Evolutionary conservation across 148 eudicot genomes (phyloP), one percentile per base, ranked within the genome.

Genomic region (Rhododendron vialii): DNA sequence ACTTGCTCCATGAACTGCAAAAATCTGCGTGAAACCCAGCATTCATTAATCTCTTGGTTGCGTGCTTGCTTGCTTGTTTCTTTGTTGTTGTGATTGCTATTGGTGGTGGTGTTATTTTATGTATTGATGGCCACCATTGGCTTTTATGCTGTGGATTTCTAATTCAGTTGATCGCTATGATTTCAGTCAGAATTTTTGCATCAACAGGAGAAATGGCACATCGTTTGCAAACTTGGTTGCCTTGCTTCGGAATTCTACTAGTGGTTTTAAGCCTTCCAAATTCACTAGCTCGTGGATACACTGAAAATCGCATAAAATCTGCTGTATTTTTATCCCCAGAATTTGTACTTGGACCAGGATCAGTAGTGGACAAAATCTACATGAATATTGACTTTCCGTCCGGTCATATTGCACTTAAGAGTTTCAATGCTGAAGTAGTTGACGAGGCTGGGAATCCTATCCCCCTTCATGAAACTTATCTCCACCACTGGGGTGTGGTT

Each of bases 401-500:
- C 63, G 97, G 96, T 28, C 98, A 95, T 84, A 89, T 96, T 84
- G 99, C 92, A 11, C 65, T 96, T 53, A 95, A 96, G 91, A 89
- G 87, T 77, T 95, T 96, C 88, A 85, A 90, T 87, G 96, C 99
- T 38, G 98, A 96, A 87, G 93, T 96, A 38, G 95, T 96, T 82
- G 98, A 96, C 81, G 98, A 95, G 82, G 85, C 85, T 9, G 98
- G 98, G 59, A 90, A 89, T 36, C 83, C 98, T 24, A 85, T 95
- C 76, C 92, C 99, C 1, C 98, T 96, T 85, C 94, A 94, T 48
- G 93, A 96, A 87, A 92, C 95, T 79, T 96, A 95, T 86, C 96
- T 96, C 57, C 99, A 96, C 82, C 99, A 96, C 82, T 96, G 98
- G 98, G 83, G 90, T 61, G 89, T 93, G 38, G 17, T 11, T 5